Conservation (phyloP, 176 grass and related monocot species). For the Aegilops tauschii region DNA sequence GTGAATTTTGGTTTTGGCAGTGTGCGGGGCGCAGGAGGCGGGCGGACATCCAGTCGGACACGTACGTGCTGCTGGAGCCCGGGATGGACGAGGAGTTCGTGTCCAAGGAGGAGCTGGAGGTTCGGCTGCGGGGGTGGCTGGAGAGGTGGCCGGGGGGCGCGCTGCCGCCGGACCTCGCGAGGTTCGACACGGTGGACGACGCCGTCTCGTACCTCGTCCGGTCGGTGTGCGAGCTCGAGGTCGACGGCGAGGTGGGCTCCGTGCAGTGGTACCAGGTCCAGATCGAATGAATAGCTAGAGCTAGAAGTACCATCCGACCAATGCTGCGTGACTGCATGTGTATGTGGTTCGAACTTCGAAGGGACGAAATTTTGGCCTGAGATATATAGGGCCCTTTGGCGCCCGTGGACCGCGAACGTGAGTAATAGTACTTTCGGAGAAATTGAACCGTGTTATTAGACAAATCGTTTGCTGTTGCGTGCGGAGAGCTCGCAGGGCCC, state of each 20-base stretch:
- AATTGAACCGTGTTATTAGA: neutral
- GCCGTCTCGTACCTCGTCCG: conserved; percentile 76
- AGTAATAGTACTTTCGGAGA: neutral
- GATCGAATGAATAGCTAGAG: conserved; percentile 50
- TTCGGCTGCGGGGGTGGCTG: conserved; percentile 60
- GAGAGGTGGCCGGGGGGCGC: conserved; percentile 52
- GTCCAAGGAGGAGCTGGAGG: conserved; percentile 71
- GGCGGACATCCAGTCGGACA: conserved; percentile 65
- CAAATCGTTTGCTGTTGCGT: neutral
- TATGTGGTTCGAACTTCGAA: too few species aligned
- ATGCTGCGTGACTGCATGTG: neutral
- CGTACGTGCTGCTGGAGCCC: conserved; percentile 77
- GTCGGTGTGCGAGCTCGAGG: conserved; percentile 85
- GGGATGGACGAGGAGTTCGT: conserved; percentile 60
- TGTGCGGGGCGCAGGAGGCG: conserved; percentile 45
- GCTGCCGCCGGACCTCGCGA: conserved; percentile 70
- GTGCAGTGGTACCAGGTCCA: conserved; percentile 91
- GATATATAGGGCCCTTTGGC: neutral
- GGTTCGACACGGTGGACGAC: conserved; percentile 53
- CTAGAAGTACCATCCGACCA: neutral
- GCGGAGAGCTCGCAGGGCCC: neutral
- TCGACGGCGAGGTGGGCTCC: conserved; percentile 71
- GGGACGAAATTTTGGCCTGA: neutral
- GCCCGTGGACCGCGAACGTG: too few species aligned
- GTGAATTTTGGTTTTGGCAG: neutral